Evolutionary conservation across 1,139 yeast species (phyloP).

Genomic region (Nakaseomyces sp.): DNA sequence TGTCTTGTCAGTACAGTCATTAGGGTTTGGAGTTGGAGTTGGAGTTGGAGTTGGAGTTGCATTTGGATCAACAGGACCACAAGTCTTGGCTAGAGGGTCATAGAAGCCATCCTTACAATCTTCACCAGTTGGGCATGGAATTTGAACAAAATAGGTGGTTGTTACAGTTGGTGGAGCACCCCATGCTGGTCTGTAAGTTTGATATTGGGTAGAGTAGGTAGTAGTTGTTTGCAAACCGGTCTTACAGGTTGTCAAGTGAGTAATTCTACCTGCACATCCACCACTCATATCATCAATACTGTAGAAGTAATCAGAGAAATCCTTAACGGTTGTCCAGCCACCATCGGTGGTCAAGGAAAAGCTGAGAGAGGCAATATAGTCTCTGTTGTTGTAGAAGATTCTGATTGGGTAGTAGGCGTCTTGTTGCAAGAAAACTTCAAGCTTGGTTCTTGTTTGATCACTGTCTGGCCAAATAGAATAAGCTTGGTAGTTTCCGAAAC

Average conservation of each 20-base stretch:
- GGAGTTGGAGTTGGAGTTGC: too few relatives aligned
- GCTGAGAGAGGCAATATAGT: not conserved
- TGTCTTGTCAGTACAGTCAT: not conserved
- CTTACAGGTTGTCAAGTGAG: not conserved
- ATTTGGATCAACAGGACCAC: not conserved
- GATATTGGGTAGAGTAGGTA: not conserved
- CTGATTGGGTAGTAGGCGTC: not conserved
- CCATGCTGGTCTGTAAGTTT: not conserved
- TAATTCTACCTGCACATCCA: not conserved
- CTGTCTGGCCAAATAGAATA: not conserved
- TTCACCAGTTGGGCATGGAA: not conserved
- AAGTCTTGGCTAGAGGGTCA: not conserved
- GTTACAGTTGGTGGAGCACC: not conserved
- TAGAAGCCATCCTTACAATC: not conserved
- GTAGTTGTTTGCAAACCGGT: not conserved
- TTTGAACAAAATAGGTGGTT: not conserved
- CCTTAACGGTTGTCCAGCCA: not conserved
- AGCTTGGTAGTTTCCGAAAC: conserved; percentile 1
- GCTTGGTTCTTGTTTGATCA: not conserved
- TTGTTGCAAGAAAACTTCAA: not conserved
- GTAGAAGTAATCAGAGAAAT: not conserved
- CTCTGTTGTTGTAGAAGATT: not conserved
- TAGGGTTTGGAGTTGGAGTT: not conserved
- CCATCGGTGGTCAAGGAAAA: not conserved
- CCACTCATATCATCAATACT: not conserved